Base-by-base conservation (phyloP, 306 rosid species). In the Oemleria cerasiformis region DNA sequence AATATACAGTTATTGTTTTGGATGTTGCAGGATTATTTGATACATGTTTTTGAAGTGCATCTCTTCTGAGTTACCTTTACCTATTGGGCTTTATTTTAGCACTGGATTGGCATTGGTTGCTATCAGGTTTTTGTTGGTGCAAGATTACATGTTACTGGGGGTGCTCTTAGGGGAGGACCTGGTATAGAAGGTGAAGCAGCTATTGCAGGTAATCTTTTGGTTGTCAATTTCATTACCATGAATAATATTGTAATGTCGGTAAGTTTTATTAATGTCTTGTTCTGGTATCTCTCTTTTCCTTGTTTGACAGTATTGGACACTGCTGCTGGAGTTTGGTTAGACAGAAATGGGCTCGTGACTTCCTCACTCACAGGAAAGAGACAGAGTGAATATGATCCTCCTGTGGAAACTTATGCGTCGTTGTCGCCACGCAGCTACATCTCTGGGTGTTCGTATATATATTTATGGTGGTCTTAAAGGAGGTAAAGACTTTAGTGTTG, bases 321-420 rank as follows among this genome's bases (percentile, higher is more conserved):
- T 76, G 99, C 99, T 11, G 99, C 99, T 74, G 99, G 99, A 79
- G 97, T 88, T 77, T 95, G 99, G 99, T 82, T 95, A 67, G 99
- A 95, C 77, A 85, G 97, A 81, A 89, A 77, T 68, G 99, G 99
- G 63, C 83, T 95, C 54, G 97, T 95, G 78, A 85, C 99, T 79
- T 82, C 98, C 23, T 85, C 97, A 71, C 96, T 96, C 38, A 38
- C 88, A 60, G 77, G 79, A 81, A 95, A 82, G 86, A 87, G 96
- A 75, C 88, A 86, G 49, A 41, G 69, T 74, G 99, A 89, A 63
- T 72, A 77, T 69, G 99, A 95, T 78, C 83, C 93, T 73, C 67
- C 86, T 77, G 80, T 89, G 85, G 99, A 95, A n/a, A 83, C 93
- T 95, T 76, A 88, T 89, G 96, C 97, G 96, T 64, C 99, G 99